Conservation (phyloP, 352 stramenopile species). For the Nothophytophthora sp. region DNA sequence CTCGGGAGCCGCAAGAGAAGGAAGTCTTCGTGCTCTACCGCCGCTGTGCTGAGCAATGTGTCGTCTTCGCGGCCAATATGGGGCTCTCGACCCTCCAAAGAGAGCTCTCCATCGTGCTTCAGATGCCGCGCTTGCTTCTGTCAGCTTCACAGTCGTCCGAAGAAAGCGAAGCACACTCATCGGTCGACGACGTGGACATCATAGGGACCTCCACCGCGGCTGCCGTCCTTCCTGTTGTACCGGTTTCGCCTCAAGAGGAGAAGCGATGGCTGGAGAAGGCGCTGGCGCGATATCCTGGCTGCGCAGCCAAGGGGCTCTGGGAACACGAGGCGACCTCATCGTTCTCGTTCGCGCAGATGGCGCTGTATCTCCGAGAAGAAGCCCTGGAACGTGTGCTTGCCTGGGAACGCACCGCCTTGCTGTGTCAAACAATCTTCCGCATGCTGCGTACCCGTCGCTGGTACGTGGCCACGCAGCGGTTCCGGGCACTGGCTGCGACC, state of each 20-base stretch:
- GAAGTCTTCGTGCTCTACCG: slow-evolving; percentile 41
- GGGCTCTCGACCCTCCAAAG: slow-evolving; percentile 45
- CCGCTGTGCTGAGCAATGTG: slow-evolving; percentile 47
- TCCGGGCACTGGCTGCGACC: slow-evolving; percentile 33
- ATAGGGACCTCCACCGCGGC: slow-evolving; percentile 2
- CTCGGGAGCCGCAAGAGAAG: slow-evolving; percentile 47
- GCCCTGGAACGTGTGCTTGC: slow-evolving; percentile 57
- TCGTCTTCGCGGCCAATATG: slow-evolving; percentile 66
- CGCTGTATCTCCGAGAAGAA: slow-evolving; percentile 63
- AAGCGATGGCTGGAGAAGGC: slow-evolving; percentile 23
- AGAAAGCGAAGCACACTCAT: not conserved
- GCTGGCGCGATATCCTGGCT: slow-evolving; percentile 37
- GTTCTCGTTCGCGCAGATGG: slow-evolving; percentile 64
- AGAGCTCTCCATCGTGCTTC: slow-evolving; percentile 48
- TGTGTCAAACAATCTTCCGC: slow-evolving; percentile 59
- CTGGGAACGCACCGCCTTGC: slow-evolving; percentile 48
- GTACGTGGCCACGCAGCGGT: slow-evolving; percentile 43
- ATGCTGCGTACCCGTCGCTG: slow-evolving; percentile 59
- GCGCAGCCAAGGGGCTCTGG: slow-evolving; percentile 59
- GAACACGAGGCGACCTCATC: slow-evolving; percentile 36
- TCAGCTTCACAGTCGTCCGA: not conserved
- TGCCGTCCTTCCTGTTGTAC: slow-evolving; percentile 13
- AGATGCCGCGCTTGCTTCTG: slow-evolving; percentile 12
- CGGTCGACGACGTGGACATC: slow-evolving; percentile 1
- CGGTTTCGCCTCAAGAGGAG: slow-evolving; percentile 28